Evolutionary conservation across 371 early-diverging fungal species (phyloP).

Genomic region (Nematocida ausubeli): DNA sequence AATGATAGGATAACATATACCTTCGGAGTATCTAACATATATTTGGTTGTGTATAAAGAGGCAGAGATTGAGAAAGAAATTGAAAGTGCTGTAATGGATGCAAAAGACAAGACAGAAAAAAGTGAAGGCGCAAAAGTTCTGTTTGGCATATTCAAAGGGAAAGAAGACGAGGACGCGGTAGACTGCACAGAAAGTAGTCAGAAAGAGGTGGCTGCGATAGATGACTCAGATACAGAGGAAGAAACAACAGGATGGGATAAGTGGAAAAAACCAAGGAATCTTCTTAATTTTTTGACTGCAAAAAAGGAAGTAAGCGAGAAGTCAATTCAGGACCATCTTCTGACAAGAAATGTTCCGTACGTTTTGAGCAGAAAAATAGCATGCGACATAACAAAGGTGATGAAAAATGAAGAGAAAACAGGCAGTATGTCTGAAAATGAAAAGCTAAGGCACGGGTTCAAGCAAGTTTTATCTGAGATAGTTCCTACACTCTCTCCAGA

Average conservation of each 20-base stretch:
- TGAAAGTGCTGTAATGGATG: conserved; percentile 10
- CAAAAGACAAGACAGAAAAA: conserved; percentile 30
- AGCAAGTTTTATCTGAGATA: conserved; percentile 79
- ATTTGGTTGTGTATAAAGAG: conserved; percentile 38
- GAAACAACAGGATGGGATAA: conserved; percentile 12
- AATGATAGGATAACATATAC: conserved; percentile 35
- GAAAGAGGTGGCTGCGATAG: conserved; percentile 29
- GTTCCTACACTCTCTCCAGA: conserved; percentile 72
- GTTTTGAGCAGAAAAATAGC: conserved; percentile 54
- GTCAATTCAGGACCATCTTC: conserved; percentile 60
- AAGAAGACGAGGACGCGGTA: not conserved
- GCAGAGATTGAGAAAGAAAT: conserved; percentile 31
- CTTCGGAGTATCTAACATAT: conserved; percentile 21
- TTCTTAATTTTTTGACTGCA: conserved; percentile 56
- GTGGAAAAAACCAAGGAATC: conserved; percentile 12
- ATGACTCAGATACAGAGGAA: conserved; percentile 33
- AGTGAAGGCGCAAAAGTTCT: not conserved
- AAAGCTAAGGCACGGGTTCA: conserved; percentile 75
- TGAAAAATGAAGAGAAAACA: conserved; percentile 69
- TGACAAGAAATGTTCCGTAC: conserved; percentile 64
- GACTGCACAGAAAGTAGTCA: conserved; percentile 9
- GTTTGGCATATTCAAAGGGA: not conserved
- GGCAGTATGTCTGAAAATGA: conserved; percentile 67
- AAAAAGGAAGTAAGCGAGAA: conserved; percentile 56
- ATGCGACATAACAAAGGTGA: conserved; percentile 52